Base-by-base conservation (phyloP, 352 stramenopile genomes). In the Pythium oligandrum region DNA sequence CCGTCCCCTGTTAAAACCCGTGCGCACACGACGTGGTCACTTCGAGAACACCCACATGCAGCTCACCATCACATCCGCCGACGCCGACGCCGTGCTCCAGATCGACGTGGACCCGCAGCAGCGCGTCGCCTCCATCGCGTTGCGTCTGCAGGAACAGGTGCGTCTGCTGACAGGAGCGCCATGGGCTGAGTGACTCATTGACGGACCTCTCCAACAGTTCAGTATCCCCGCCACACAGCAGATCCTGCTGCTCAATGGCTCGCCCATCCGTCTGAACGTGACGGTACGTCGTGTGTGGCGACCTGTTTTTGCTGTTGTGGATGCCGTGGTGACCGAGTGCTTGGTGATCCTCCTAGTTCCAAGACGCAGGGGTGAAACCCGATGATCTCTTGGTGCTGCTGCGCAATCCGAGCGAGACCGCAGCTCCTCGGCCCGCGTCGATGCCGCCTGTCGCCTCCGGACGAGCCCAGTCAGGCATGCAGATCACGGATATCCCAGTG, bases 401-500 rank as follows among this genome's bases (percentile, higher is more conserved):
- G 64, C 46, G 56, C 34, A 78, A 74, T 32, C 51, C 76, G 2
- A 71, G 64, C 17, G 17, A 26, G 17, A 26, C 17, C 17, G 17
- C 17, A 26, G 17, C 17, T 26, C 17, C 17, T 48, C 39, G 42
- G 30, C 31, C 49, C 11, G 12, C 37, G 39, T 11, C 44, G 17
- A 31, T 35, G 31, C 8, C 26, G 35, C 17, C 1, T 45, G 8
- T 26, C 26, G 34, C 43, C 30, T 38, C 49, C 17, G 5, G 39
- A 12, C 7, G 7, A 12, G 38, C 75, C 49, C 82, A 69, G 10
- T 38, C 78, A 6, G 77, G 78, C 44, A 94, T 95, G 84, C 80
- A 77, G 26, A 38, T 93, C 10, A 63, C 78, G 44, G 84, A 95
- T 33, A 92, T 95, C 56, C 82, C 84, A 46, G 82, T 92, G 71